A percentile compares a stretch with the other conserved stretches of the same genome.
Conservation (phyloP, 306 rosid genomes). For the Astragalus membranaceus region DNA sequence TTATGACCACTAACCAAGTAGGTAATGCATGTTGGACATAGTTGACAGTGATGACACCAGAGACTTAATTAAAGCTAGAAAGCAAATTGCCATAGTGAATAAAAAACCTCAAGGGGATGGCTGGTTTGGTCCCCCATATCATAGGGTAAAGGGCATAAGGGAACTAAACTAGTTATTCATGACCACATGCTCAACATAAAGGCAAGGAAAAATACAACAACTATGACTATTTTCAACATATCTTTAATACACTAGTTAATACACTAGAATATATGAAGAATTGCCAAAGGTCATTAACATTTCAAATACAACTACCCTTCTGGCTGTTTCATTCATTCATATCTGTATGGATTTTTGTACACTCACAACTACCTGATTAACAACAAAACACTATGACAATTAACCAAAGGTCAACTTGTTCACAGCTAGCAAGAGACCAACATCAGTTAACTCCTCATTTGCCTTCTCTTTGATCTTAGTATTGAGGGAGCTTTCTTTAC, state of each 20-base stretch:
- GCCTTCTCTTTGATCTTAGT: constrained; percentile 29
- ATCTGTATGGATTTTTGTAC: constrained; percentile 42
- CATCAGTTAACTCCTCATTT: constrained; percentile 25
- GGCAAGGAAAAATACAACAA: not conserved
- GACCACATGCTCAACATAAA: not conserved
- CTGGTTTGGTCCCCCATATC: constrained; percentile 14
- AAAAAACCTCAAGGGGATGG: not conserved
- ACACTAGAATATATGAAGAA: constrained; percentile 29
- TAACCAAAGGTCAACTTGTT: constrained; percentile 30
- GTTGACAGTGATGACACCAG: constrained; percentile 19
- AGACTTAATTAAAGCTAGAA: not conserved
- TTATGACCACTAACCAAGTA: constrained; percentile 24
- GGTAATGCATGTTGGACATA: constrained; percentile 15
- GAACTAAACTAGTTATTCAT: not conserved
- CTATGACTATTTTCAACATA: constrained; percentile 14
- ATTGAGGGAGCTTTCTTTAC: constrained; percentile 31
- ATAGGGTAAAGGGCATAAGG: not conserved
- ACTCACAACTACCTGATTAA: constrained; percentile 16
- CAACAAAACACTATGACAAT: constrained; percentile 4
- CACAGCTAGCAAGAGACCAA: constrained; percentile 30
- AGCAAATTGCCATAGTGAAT: not conserved
- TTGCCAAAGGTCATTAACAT: constrained; percentile 26
- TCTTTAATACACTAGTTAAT: constrained; percentile 26
- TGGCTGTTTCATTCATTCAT: constrained; percentile 25
- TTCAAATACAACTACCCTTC: constrained; percentile 27